A percentile compares a stretch with the other conserved stretches of the same genome.
Conservation (phyloP, 2,329 filamentous ascomycete genomes). For the Didymella arachidicola region DNA sequence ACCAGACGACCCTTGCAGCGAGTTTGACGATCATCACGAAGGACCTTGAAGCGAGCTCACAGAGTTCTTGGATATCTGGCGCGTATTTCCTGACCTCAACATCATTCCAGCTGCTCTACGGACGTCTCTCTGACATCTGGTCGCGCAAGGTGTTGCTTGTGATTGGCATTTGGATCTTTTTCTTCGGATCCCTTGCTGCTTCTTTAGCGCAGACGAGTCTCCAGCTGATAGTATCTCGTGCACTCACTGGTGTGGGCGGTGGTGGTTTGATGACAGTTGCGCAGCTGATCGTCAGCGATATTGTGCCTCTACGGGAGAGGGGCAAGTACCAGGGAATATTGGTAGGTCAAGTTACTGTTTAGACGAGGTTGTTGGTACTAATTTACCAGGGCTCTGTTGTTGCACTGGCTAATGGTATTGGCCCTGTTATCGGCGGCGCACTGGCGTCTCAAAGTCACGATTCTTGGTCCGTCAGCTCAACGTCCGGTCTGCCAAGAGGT, state of each 20-base stretch:
- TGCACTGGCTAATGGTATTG: constrained; percentile 38
- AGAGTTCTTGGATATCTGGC: constrained; percentile 65
- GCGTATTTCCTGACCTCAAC: constrained; percentile 66
- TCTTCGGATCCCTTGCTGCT: constrained; percentile 65
- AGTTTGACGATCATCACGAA: constrained; percentile 30
- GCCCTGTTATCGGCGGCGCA: constrained; percentile 39
- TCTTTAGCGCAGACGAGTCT: constrained; percentile 62
- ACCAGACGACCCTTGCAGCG: constrained; percentile 35
- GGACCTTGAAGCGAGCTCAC: constrained; percentile 52
- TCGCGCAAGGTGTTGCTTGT: constrained; percentile 58
- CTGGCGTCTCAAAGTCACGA: constrained; percentile 32
- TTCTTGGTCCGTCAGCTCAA: constrained; percentile 23
- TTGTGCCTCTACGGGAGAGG: constrained; percentile 49
- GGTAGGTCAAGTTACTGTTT: constrained; percentile 6
- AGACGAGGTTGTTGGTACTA: not conserved
- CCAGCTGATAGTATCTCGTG: constrained; percentile 66
- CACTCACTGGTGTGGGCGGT: constrained; percentile 66
- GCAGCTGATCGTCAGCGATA: constrained; percentile 50
- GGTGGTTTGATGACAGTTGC: constrained; percentile 63
- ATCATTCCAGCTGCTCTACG: constrained; percentile 71
- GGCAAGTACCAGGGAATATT: constrained; percentile 51
- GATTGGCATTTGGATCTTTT: constrained; percentile 56
- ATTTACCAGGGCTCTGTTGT: constrained; percentile 45
- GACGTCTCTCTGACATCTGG: constrained; percentile 68
- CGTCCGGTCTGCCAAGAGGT: not conserved